A percentile compares a stretch with the other conserved stretches of the same genome.
Evolutionary conservation across 2,329 filamentous ascomycete genomes (phyloP).

Genomic region (Metarhizium brunneum): DNA sequence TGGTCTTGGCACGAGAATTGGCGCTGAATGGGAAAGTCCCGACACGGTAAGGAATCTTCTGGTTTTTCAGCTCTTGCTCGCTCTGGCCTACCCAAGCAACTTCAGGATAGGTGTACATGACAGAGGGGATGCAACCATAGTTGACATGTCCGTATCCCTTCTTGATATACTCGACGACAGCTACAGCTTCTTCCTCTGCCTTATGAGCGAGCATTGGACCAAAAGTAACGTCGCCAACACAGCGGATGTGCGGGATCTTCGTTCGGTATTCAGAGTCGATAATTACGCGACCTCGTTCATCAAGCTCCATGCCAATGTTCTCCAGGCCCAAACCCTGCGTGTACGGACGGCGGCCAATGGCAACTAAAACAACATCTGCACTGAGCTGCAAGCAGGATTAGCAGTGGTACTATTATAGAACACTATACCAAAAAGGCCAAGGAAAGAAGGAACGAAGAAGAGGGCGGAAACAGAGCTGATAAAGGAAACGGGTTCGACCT

Average conservation of each 20-base stretch:
- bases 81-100: slow-evolving; percentile 98
- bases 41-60: slow-evolving; percentile 83
- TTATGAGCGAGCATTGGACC: slow-evolving; percentile 99
- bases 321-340: slow-evolving; percentile 86
- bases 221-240: slow-evolving; percentile 92
- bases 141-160: slow-evolving; percentile 98
- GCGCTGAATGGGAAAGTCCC: slow-evolving; percentile 95
- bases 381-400: slow-evolving; percentile 55
- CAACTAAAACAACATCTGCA: slow-evolving; percentile 89
- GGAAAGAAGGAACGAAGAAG: not conserved
- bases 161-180: slow-evolving; percentile 92
- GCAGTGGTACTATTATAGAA: not conserved
- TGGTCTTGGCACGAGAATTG: slow-evolving; percentile 98
- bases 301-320: slow-evolving; percentile 83
- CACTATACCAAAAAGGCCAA: not conserved
- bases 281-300: slow-evolving; percentile 88
- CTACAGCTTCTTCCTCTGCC: slow-evolving; percentile 95
- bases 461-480: not conserved
- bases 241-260: slow-evolving; percentile 93
- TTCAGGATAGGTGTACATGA: slow-evolving; percentile 99
- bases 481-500: slow-evolving; percentile 13
- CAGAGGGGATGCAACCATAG: slow-evolving; percentile 93
- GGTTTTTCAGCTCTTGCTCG: slow-evolving; percentile 88
- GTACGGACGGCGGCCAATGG: slow-evolving; percentile 93
- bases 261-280: slow-evolving; percentile 99